Base-by-base conservation (phyloP, 805 yeast species). In the Nakazawaea populi region DNA sequence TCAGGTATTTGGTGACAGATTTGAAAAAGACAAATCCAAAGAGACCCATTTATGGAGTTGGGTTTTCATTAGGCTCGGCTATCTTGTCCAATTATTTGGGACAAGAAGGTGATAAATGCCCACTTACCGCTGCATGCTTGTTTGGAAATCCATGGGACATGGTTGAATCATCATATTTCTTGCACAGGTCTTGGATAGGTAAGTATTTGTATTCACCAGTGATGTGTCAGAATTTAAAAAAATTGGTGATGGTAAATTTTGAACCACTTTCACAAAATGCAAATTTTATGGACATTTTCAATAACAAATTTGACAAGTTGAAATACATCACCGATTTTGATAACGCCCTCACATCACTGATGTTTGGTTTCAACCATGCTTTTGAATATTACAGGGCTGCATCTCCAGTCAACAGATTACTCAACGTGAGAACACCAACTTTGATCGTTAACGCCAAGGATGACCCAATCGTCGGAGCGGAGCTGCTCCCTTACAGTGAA, bases 61-160 rank as follows among this genome's bases (percentile, higher is more conserved):
- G 96, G 3, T 84, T 83, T 60, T 84, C 91, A n/a, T 74, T 88
- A 49, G 96, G 96, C 2, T 91, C 86, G 0, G 75, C 83, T 3
- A 74, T 88, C 34, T 69, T 87, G 53, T 75, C 86, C 31, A 89
- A 88, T 61, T 88, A 82, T 63, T 62, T 88, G 24, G 92, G 90
- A 8, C 85, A 80, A 59, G 82, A 81, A 56, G 79, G 77, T 9
- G 74, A 68, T 1, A 60, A 70, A n/a, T 64, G 71, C 29, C 67
- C 68, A 14, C 61, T 82, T 37, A 69, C 70, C 34, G 80, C 84
- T 29, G 90, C 87, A 1, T 72, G 77, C 40, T 71, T 82, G 4
- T 74, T 87, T 6, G 82, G 85, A 39, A 71, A 74, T 49, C 92
- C 95, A 1, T 88, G 94, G 92, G 92, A 88, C 59, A 65, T 88